Conservation (phyloP, 768 basidiomycete species). For the Mrakia frigida region DNA sequence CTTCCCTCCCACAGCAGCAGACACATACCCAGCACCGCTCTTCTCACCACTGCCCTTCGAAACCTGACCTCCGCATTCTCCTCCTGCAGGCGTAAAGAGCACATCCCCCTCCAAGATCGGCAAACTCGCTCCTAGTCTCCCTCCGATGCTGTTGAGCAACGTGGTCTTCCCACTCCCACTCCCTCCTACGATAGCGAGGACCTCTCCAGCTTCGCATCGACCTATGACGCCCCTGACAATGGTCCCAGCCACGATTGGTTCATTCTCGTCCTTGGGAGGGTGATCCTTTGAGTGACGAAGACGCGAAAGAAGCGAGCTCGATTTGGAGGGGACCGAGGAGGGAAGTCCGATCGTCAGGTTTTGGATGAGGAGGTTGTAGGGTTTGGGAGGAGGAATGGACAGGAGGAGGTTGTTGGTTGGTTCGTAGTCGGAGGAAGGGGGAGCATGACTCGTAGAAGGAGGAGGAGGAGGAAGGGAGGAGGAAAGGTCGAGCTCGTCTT, state of each 20-base stretch:
- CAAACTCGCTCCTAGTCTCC: slow-evolving; percentile 39
- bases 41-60: slow-evolving; percentile 20
- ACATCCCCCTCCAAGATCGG: slow-evolving; percentile 41
- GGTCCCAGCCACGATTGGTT: slow-evolving; percentile 1
- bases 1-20: slow-evolving; percentile 32
- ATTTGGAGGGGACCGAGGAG: neutral
- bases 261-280: neutral
- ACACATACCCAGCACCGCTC: too few species aligned
- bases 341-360: slow-evolving; percentile 39
- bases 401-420: slow-evolving; percentile 11
- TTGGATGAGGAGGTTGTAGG: slow-evolving; percentile 35
- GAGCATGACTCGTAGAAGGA: neutral
- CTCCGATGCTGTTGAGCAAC: slow-evolving; percentile 44
- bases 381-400: slow-evolving; percentile 34
- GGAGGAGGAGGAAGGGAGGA: neutral
- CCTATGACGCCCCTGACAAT: slow-evolving; percentile 43
- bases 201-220: slow-evolving; percentile 44
- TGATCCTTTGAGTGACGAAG: neutral
- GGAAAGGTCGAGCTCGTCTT: neutral
- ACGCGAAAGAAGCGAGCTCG: slow-evolving; percentile 18
- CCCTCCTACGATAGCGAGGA: slow-evolving; percentile 42
- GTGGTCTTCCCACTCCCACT: slow-evolving; percentile 43
- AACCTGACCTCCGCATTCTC: slow-evolving; percentile 14
- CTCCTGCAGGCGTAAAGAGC: slow-evolving; percentile 18
- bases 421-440: neutral